Base-by-base conservation (phyloP, 140 eudicot genomes). In the Senecio squalidus region DNA sequence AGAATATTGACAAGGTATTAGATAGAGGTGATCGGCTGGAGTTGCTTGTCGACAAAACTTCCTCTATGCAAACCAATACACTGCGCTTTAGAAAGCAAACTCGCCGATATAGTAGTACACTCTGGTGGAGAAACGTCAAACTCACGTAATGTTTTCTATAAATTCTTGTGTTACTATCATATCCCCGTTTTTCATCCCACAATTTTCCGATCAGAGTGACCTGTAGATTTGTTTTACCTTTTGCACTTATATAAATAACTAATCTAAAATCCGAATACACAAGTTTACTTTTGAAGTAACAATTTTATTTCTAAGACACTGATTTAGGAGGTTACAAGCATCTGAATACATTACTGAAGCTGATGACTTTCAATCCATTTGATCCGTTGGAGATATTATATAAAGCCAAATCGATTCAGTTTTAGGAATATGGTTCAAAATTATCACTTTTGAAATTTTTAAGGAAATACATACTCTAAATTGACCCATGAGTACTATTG, bases 61-160 rank as follows among this genome's bases (percentile, higher is more conserved):
- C 88, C 22, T 79, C 29, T 52, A 71, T 92, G 89, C 98, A 92
- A 87, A 95, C 76, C 31, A 92, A 82, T 45, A 84, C 98, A 50
- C 62, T 84, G 51, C 94, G 93, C 46, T 92, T 92, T 82, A 84
- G 86, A 75, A 92, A 80, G 82, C 96, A 84, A 62, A 72, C 96
- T 46, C 88, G 95, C 18, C 93, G 95, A 14, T 84, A 72, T 64
- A 81, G 96, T 70, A 87, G 76, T 76, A 67, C 86, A 53, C 86
- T 87, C 6, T 92, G 98, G 98, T 87, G 96, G 98, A 92, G 87
- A 79, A 92, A 92, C 67, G 89, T 80, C 81, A 87, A 88, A 72
- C 98, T 92, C 71, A 79, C 82, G 98, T 92, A 87, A 58, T 74
- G 70, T 39, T 15, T 50, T 9, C 8, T 58, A 30, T 47, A 29